phyloP scores from a whole-genome alignment of 768 basidiomycete species.

The Jaapia argillacea region DNA sequence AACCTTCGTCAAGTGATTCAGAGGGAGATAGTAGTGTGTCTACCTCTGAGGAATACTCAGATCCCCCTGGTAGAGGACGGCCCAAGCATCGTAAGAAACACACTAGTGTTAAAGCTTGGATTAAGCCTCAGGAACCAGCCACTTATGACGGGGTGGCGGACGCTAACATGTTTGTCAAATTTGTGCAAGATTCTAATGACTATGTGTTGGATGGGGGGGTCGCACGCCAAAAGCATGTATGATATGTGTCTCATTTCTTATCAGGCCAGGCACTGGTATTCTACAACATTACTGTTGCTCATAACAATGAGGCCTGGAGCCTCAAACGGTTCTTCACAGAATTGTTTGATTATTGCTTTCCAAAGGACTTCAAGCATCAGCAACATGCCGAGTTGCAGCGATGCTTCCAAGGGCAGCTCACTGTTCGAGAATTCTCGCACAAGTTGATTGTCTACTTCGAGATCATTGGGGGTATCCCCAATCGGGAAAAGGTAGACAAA shows the following conservation, averaged over 20 bases:
- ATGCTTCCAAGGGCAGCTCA: background rate
- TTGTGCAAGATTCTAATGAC: background rate
- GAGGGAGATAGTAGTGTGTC: background rate
- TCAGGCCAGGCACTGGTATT: background rate
- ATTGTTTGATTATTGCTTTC: slow-evolving; percentile 7
- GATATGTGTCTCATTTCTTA: background rate
- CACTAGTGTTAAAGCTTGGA: background rate
- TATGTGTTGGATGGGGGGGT: background rate
- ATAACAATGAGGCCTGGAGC: background rate
- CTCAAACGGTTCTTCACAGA: slow-evolving; percentile 3
- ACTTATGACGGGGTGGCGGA: background rate
- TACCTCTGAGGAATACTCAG: background rate
- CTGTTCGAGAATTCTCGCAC: background rate
- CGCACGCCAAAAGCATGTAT: background rate
- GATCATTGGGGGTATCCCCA: background rate
- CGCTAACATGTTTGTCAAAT: background rate
- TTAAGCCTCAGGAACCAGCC: background rate
- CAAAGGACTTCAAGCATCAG: slow-evolving; percentile 1
- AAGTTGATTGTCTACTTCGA: background rate
- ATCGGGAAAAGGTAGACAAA: background rate
- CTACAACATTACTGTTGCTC: background rate
- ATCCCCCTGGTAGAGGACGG: background rate
- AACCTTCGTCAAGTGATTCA: background rate
- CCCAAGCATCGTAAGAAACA: background rate
- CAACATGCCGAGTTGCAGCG: background rate